phyloP scores from a whole-genome alignment of 345 rosid genomes.

The Aurinia saxatilis region DNA sequence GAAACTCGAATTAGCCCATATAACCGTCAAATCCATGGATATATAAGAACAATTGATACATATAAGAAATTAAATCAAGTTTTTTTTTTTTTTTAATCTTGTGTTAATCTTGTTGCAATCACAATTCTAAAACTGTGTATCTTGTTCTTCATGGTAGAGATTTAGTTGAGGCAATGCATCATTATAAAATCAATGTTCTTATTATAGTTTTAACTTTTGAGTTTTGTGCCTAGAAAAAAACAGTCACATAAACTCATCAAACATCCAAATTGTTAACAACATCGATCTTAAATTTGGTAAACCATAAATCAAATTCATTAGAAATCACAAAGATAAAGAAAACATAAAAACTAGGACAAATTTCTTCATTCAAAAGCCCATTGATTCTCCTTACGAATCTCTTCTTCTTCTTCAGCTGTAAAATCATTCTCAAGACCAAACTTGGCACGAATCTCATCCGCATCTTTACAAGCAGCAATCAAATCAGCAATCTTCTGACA shows the following conservation, averaged over 20 bases:
- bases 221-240: too few relatives aligned
- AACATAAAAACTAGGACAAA: too few relatives aligned
- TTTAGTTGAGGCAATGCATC: too few relatives aligned
- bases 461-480: constrained; percentile 42
- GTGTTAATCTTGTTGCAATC: not conserved
- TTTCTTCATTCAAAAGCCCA: constrained; percentile 49
- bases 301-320: too few relatives aligned
- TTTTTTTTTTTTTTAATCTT: not conserved
- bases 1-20: not conserved
- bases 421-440: constrained; percentile 51
- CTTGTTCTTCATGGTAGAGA: too few relatives aligned
- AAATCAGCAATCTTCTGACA: constrained; percentile 53
- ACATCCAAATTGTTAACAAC: too few relatives aligned
- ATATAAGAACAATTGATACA: not conserved
- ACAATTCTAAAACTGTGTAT: too few relatives aligned
- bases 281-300: too few relatives aligned
- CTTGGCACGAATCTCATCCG: constrained; percentile 44
- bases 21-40: not conserved
- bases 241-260: too few relatives aligned
- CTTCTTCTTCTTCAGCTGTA: constrained; percentile 50
- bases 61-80: not conserved
- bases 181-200: too few relatives aligned
- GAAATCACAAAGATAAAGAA: too few relatives aligned
- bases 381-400: constrained; percentile 44
- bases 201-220: too few relatives aligned